Percentiles rank a stretch among this genome's conserved stretches.
phyloP scores from a whole-genome alignment of 2,329 filamentous ascomycete genomes.

The Apiospora saccharicola region DNA sequence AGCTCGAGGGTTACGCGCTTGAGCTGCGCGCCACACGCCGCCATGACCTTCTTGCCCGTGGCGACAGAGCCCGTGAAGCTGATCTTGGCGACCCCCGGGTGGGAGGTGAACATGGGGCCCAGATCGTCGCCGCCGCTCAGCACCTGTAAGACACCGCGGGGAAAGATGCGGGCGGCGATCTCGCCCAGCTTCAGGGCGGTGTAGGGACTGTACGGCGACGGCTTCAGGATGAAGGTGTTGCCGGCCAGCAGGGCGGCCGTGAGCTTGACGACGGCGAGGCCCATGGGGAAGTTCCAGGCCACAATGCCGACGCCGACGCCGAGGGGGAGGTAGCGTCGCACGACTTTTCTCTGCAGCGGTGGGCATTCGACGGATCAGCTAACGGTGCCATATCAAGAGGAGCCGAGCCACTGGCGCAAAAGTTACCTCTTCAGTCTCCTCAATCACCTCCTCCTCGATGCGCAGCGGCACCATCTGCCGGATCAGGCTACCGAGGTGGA shows the following conservation, averaged over 20 bases:
- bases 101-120: constrained; percentile 63
- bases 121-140: constrained; percentile 67
- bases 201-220: constrained; percentile 50
- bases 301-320: constrained; percentile 55
- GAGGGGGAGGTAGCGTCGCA: constrained; percentile 42
- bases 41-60: constrained; percentile 65
- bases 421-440: background rate
- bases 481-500: constrained; percentile 29
- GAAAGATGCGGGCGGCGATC: constrained; percentile 63
- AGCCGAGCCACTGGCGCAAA: background rate
- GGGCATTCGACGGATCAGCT: background rate
- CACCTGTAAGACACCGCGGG: constrained; percentile 68
- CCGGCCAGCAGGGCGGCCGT: constrained; percentile 42
- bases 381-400: background rate
- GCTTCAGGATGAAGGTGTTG: constrained; percentile 51
- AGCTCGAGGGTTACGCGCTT: constrained; percentile 64
- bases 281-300: constrained; percentile 57
- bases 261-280: constrained; percentile 49
- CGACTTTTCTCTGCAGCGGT: constrained; percentile 44
- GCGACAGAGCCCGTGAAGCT: constrained; percentile 64
- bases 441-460: background rate
- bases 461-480: constrained; percentile 46
- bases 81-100: constrained; percentile 68
- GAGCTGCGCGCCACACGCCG: constrained; percentile 55
- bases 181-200: constrained; percentile 66